Base-by-base conservation (phyloP, 1,284 basidiomycete genomes). In the Trichosporon sp. region DNA sequence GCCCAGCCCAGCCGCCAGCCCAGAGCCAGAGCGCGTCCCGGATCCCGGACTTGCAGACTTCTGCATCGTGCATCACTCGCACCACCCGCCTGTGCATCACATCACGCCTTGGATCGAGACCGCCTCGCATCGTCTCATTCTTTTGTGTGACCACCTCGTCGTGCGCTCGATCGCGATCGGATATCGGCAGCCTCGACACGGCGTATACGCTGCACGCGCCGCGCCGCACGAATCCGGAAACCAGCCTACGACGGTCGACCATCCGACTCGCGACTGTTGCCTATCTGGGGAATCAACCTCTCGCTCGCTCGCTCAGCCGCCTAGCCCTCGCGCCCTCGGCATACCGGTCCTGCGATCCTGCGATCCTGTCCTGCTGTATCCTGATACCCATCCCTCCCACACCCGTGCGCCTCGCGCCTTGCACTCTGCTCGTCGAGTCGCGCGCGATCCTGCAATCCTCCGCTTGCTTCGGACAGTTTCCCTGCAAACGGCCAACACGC, bases 381-480 rank as follows among this genome's bases (percentile, higher is more conserved):
- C 56, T 60, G 56, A 60, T 60, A 60, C 56, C 56, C 53, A 31
- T 60, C 47, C 8, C 47, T 60, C 47, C 8, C 47, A 51, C 23
- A 51, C 47, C 47, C 47, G 56, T 60, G 56, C 27, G 27, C 56
- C 56, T 60, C 27, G 56, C 56, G 29, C 56, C 56, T 60, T 51
- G 38, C 38, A 42, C 38, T 8, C 44, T n/a, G 44, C 44, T n/a
- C n/a, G n/a, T 38, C 12, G 35, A 38, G 2, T 13, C 38, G 18
- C 38, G 38, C 38, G 38, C 38, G 18, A 51, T 23, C 47, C 23
- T 51, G 38, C 38, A 42, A 42, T 18, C 47, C 47, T 9, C 47
- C 21, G 23, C 47, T 23, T 51, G 21, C 8, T 51, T 51, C 47
- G 47, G 47, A 51, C n/a, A 21, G n/a, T 51, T 51, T 51, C 47